Evolutionary conservation across 179 eudicot species (phyloP).

Genomic region (Camellia oleifera): DNA sequence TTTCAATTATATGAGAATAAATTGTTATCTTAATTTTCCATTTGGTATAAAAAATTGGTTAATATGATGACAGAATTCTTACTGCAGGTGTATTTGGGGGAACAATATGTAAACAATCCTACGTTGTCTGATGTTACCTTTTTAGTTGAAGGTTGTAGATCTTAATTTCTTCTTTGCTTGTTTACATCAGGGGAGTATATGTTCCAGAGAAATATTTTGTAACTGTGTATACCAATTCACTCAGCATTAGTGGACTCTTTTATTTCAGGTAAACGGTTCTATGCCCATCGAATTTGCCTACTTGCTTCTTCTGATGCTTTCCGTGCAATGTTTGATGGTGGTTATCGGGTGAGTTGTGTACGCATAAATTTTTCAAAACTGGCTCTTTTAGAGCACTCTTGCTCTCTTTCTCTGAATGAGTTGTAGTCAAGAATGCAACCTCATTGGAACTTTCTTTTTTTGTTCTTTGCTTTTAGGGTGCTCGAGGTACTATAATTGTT

Average conservation of each 20-base stretch:
- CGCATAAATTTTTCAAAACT: not conserved
- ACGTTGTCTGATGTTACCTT: constrained; percentile 87
- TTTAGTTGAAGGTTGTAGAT: constrained; percentile 70
- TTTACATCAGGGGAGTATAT: not conserved
- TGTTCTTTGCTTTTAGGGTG: not conserved
- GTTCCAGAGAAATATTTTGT: not conserved
- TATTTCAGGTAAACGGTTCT: constrained; percentile 61
- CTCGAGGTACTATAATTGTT: not conserved
- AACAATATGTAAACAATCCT: constrained; percentile 76
- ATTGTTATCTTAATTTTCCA: not conserved
- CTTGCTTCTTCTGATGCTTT: constrained; percentile 94
- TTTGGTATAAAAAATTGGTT: not conserved
- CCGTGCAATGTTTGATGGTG: constrained; percentile 98
- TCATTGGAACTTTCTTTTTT: not conserved
- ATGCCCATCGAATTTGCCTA: constrained; percentile 86
- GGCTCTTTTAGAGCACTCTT: not conserved
- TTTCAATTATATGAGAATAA: not conserved
- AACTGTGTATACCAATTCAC: not conserved
- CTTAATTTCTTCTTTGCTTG: constrained; percentile 2
- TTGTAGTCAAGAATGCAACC: not conserved
- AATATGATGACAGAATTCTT: constrained; percentile 6
- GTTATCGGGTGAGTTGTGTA: constrained; percentile 63
- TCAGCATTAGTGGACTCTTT: not conserved
- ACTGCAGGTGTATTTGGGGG: constrained; percentile 90
- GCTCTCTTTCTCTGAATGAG: not conserved